These are phyloP conservation scores for Epicoccum nigrum DNA, from an alignment of 2,329 filamentous ascomycete species.

Conservation along the genomic window DNA sequence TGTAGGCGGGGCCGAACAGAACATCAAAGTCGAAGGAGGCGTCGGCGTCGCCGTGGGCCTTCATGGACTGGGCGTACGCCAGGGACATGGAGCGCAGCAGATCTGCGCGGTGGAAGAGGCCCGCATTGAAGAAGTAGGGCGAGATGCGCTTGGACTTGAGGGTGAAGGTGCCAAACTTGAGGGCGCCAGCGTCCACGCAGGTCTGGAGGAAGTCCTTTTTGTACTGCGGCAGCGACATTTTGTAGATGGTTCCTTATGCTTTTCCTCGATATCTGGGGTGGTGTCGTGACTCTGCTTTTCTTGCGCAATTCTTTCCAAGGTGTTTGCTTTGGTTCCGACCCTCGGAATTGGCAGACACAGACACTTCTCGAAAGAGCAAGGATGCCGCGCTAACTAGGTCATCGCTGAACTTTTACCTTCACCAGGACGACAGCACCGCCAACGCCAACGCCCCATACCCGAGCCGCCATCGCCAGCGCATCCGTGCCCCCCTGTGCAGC, in stretches of 20 bases:
- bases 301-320: constrained; percentile 16
- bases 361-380: constrained; percentile 25
- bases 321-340: too few species aligned
- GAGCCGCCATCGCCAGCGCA: constrained; percentile 38
- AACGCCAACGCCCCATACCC: constrained; percentile 23
- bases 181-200: constrained; percentile 70
- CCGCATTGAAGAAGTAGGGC: constrained; percentile 98
- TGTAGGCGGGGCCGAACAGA: constrained; percentile 94
- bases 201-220: constrained; percentile 76
- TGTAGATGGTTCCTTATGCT: neutral
- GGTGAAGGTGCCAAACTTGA: constrained; percentile 83
- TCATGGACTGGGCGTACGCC: constrained; percentile 74
- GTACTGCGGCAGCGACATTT: constrained; percentile 43
- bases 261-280: neutral
- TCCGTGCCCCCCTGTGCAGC: constrained; percentile 21
- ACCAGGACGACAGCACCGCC: constrained; percentile 22
- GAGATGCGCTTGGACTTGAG: constrained; percentile 91
- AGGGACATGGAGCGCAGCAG: constrained; percentile 78
- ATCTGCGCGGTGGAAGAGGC: constrained; percentile 82
- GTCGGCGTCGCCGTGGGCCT: constrained; percentile 51
- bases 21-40: constrained; percentile 73
- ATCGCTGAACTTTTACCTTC: constrained; percentile 42
- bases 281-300: neutral
- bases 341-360: constrained; percentile 31
- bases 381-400: constrained; percentile 9